Conservation (phyloP, 306 rosid species). For the Quillaja saponaria region DNA sequence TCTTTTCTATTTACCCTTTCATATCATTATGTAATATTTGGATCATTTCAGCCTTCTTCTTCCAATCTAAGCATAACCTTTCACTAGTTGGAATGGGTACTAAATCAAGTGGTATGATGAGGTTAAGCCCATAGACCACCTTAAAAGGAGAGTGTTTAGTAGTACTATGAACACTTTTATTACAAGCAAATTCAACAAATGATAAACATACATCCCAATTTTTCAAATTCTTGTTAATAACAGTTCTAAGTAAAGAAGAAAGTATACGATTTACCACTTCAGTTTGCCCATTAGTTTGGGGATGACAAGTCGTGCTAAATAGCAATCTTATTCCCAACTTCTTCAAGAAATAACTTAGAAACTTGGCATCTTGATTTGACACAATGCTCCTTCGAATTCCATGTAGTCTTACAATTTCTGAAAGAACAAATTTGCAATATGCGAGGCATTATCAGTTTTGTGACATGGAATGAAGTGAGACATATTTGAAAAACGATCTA, state of each 20-base stretch:
- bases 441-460: neutral
- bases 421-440: neutral
- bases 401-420: neutral
- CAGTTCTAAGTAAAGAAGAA: neutral
- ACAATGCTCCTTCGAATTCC: neutral
- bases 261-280: neutral
- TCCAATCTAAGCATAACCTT: neutral
- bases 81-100: neutral
- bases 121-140: neutral
- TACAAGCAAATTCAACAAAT: neutral
- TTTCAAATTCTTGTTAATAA: neutral
- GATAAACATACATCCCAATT: neutral
- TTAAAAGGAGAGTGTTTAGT: neutral
- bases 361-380: neutral
- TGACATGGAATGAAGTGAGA: neutral
- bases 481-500: neutral
- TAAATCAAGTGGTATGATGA: neutral
- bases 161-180: neutral
- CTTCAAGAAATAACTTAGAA: constrained; percentile 4
- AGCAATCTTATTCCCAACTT: neutral
- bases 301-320: neutral
- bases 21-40: too few species aligned
- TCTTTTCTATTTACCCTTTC: too few species aligned
- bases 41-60: neutral
- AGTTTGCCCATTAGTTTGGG: neutral